Conservation (phyloP, 768 basidiomycete species). For the Candolleomyces aberdarensis region DNA sequence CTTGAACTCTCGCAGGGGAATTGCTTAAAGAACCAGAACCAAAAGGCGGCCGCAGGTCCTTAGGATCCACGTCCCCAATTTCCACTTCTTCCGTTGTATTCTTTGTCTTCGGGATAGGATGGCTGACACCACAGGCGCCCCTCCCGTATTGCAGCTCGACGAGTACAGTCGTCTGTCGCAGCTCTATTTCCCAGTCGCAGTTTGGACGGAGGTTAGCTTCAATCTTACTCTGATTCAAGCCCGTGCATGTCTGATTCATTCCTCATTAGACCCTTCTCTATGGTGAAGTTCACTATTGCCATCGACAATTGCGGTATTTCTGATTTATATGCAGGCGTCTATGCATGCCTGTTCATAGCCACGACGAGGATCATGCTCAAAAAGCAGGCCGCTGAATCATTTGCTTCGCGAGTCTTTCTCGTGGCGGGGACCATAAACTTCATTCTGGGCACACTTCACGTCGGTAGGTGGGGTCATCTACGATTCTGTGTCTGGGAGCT, state of each 20-base stretch:
- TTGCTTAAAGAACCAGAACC: no score
- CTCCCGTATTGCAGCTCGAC: slow-evolving; percentile 40
- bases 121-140: background rate
- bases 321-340: slow-evolving; percentile 10
- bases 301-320: background rate
- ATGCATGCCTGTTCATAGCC: slow-evolving; percentile 18
- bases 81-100: slow-evolving; percentile 11
- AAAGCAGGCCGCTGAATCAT: slow-evolving; percentile 5
- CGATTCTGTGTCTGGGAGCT: background rate
- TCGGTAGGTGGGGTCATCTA: background rate
- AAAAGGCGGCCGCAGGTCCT: no score
- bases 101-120: background rate
- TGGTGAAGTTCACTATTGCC: background rate
- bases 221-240: background rate
- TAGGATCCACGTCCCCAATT: background rate
- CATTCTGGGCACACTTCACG: background rate
- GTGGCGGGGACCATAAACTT: background rate
- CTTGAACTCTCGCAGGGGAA: no score
- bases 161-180: slow-evolving; percentile 32
- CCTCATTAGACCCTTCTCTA: background rate
- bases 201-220: background rate
- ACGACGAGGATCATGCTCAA: slow-evolving; percentile 16
- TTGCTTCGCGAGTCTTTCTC: slow-evolving; percentile 13
- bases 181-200: slow-evolving; percentile 46
- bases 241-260: background rate